Conservation (phyloP, 2,329 filamentous ascomycete species). For the Pyricularia sp. region DNA sequence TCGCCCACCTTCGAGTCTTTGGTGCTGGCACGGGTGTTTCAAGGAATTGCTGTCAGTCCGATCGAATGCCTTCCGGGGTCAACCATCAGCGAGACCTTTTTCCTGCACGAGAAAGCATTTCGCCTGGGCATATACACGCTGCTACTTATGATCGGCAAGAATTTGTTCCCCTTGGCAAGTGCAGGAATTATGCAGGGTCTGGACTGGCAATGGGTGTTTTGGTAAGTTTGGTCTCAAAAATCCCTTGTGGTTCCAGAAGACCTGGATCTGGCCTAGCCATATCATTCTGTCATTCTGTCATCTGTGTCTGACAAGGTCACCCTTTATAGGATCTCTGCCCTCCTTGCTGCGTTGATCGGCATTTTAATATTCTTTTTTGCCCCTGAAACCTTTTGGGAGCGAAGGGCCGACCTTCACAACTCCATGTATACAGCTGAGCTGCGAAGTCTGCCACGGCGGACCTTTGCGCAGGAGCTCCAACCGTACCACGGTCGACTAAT, state of each 20-base stretch:
- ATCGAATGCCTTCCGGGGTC: slow-evolving; percentile 89
- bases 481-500: slow-evolving; percentile 69
- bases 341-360: slow-evolving; percentile 60
- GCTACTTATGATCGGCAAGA: slow-evolving; percentile 80
- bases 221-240: slow-evolving; percentile 31
- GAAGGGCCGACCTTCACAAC: slow-evolving; percentile 42
- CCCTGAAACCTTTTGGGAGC: slow-evolving; percentile 92
- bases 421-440: slow-evolving; percentile 56
- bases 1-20: slow-evolving; percentile 72
- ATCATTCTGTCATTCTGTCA: not conserved
- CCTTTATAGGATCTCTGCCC: slow-evolving; percentile 56
- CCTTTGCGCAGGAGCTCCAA: slow-evolving; percentile 61
- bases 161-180: slow-evolving; percentile 74
- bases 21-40: slow-evolving; percentile 69
- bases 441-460: slow-evolving; percentile 51
- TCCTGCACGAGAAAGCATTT: slow-evolving; percentile 85
- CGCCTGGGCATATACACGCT: slow-evolving; percentile 88
- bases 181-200: slow-evolving; percentile 68
- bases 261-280: not conserved
- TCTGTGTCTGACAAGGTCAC: slow-evolving; percentile 10
- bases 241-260: not conserved
- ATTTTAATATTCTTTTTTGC: slow-evolving; percentile 76
- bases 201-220: slow-evolving; percentile 86
- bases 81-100: slow-evolving; percentile 93
- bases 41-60: slow-evolving; percentile 76